Conservation (phyloP, 441 rosid genomes). For the Aquilaria agallochum region DNA sequence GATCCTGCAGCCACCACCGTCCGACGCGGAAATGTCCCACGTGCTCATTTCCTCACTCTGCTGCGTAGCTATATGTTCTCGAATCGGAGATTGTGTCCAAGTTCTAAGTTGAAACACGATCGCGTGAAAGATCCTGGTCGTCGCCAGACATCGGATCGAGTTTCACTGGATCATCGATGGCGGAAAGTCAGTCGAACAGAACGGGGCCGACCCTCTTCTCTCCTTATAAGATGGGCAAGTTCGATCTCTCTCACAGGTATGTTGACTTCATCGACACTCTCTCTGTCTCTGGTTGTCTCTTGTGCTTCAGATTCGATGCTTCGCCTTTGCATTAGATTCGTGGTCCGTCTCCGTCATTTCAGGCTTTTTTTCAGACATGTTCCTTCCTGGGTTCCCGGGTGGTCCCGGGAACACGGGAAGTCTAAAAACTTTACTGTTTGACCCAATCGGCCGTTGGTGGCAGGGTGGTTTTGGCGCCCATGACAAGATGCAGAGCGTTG, state of each 20-base stretch:
- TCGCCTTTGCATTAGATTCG: neutral
- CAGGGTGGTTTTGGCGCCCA: constrained; percentile 92
- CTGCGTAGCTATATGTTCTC: too few relatives aligned
- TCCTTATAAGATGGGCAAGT: constrained; percentile 69
- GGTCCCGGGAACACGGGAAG: neutral
- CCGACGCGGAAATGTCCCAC: neutral
- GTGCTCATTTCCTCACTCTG: too few relatives aligned
- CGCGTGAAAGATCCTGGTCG: too few relatives aligned
- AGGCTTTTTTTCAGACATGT: constrained; percentile 8
- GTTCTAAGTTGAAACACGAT: too few relatives aligned
- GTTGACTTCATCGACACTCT: neutral
- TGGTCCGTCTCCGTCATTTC: neutral
- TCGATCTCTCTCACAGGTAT: constrained; percentile 76
- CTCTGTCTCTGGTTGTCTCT: neutral
- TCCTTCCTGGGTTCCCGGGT: constrained; percentile 4
- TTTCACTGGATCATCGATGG: constrained; percentile 13
- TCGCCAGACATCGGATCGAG: neutral
- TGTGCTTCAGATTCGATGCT: neutral
- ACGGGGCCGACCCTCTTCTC: constrained; percentile 31
- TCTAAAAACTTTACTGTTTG: neutral
- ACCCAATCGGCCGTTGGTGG: constrained; percentile 3
- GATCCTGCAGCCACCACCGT: neutral
- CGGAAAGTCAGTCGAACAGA: constrained; percentile 11
- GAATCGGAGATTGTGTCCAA: too few relatives aligned
- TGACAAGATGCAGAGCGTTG: constrained; percentile 88